Base-by-base conservation (phyloP, 169 alveolate species). In the Plasmodium chabaudi region DNA sequence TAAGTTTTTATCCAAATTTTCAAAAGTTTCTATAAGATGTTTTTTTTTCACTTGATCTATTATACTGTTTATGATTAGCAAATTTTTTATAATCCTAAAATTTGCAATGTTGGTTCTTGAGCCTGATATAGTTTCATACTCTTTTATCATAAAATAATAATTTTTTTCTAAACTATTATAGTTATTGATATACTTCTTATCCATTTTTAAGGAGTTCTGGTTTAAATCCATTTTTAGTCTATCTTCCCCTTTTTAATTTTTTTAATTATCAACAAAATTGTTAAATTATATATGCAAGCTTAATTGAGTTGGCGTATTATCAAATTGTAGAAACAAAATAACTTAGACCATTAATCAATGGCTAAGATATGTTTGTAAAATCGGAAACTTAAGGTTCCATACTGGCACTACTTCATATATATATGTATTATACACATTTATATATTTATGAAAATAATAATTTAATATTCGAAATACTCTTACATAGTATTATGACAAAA, bases 101-200 rank as follows among this genome's bases (percentile, higher is more conserved):
- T 86, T 44, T 9, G 67, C 59, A 57, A 86, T 64, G 69, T 69
- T 86, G 49, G 60, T 69, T 5, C 44, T 44, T 51, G 25, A 39
- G 27, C 49, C 70, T 4, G 77, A 17, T 56, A 86, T 42, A 19
- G 59, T 46, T 57, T 86, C 91, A 70, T 68, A 86, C 12, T 86
- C 91, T 44, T 86, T 86, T 34, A 53, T 69, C 87, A 69, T 60
- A 44, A 68, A 60, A 63, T 86, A 73, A 51, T 86, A 86, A 56
- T 64, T 68, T 49, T 61, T 86, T 60, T 70, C 77, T 27, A 86
- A 19, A 15, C 34, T 60, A 19, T 25, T 56, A 46, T 15, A 71
- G 21, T 57, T 44, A 21, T 61, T 72, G 49, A 25, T 72, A 55
- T 21, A 56, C 9, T 71, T 42, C 51, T 42, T 19, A 9, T 47